These are phyloP conservation scores for Nicotiana obtusifolia DNA, from an alignment of 257 asterid species.

Conservation along the genomic window DNA sequence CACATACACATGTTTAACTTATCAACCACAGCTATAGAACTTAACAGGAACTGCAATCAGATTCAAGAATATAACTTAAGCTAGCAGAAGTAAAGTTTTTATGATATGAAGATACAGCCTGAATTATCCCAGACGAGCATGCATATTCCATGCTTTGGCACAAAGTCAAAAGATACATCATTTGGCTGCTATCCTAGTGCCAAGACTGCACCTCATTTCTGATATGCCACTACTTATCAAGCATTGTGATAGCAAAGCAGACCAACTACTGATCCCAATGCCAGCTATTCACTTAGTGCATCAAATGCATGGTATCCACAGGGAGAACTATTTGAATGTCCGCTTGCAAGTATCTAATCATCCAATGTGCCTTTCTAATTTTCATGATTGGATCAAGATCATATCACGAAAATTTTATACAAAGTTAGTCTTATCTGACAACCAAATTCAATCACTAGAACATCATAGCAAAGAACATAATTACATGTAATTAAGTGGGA, in stretches of 20 bases:
- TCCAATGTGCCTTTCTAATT: too few species aligned
- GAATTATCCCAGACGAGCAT: background rate
- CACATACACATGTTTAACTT: background rate
- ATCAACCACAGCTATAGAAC: background rate
- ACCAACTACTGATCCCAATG: background rate
- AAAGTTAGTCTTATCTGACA: background rate
- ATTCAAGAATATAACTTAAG: background rate
- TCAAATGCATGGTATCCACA: background rate
- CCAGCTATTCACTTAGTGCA: background rate
- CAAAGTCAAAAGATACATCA: background rate
- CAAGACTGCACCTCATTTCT: background rate
- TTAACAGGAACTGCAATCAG: background rate
- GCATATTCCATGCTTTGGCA: background rate
- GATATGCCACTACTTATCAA: background rate
- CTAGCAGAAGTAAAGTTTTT: background rate
- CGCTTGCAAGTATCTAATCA: too few species aligned
- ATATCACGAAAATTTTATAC: background rate
- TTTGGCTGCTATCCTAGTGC: background rate
- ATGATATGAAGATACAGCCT: background rate
- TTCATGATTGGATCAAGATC: background rate
- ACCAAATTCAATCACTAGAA: background rate
- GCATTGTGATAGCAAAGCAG: background rate
- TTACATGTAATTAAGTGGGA: background rate
- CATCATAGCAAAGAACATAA: background rate
- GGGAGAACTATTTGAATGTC: background rate